A percentile compares a stretch with the other conserved stretches of the same genome.
phyloP scores from a whole-genome alignment of 2,329 filamentous ascomycete species.

The Colletotrichum karsti region DNA sequence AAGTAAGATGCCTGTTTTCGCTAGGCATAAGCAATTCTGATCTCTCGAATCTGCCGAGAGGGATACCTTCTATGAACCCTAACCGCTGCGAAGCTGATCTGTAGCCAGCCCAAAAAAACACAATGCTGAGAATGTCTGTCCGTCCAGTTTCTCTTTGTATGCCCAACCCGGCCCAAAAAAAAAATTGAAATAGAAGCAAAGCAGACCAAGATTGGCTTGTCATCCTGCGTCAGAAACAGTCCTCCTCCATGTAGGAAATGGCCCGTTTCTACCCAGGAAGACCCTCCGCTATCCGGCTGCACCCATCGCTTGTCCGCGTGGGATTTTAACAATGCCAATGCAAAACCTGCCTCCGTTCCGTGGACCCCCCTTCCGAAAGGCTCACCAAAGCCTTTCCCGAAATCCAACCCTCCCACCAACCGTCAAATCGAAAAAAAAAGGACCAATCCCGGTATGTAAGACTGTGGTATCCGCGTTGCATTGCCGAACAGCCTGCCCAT shows the following conservation, averaged over 20 bases:
- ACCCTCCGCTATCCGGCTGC: background rate
- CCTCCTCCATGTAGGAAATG: too few species aligned
- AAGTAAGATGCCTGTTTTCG: background rate
- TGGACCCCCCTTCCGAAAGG: background rate
- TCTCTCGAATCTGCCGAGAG: background rate
- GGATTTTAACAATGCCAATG: slow-evolving; percentile 8
- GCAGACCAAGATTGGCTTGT: background rate
- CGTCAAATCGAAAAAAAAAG: background rate
- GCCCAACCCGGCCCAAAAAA: background rate
- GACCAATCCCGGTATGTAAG: background rate
- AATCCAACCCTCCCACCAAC: background rate
- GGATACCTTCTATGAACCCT: background rate
- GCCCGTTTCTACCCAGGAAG: background rate
- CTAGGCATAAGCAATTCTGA: background rate
- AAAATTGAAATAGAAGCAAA: background rate
- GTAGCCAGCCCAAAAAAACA: background rate
- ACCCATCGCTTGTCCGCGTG: background rate
- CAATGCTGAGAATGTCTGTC: background rate
- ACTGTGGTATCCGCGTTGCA: slow-evolving; percentile 21
- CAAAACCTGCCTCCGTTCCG: background rate
- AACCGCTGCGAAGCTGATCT: slow-evolving; percentile 10
- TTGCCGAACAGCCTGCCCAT: slow-evolving; percentile 25
- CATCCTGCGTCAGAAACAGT: background rate
- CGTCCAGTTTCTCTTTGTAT: background rate
- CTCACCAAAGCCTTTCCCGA: background rate